phyloP scores from a whole-genome alignment of 495 filamentous ascomycete species.

The Oidiodendron maius region DNA sequence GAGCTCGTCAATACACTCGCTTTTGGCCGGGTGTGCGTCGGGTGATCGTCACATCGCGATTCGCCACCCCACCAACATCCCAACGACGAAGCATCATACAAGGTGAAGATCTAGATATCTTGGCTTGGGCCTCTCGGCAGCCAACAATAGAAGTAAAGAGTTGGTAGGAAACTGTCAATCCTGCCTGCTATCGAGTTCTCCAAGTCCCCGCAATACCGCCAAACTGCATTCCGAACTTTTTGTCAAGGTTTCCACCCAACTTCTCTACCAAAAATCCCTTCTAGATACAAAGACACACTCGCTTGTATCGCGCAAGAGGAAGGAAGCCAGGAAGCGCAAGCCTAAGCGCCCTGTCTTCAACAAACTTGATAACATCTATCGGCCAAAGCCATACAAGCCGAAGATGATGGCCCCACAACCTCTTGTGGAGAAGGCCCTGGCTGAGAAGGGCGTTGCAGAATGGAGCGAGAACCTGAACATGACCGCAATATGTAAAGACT shows the following conservation, averaged over 20 bases:
- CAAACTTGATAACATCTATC: slow-evolving; percentile 25
- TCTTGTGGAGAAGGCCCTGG: slow-evolving; percentile 10
- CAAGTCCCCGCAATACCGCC: slow-evolving; percentile 34
- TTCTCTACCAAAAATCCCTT: slow-evolving; percentile 35
- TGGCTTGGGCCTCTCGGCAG: too few relatives aligned
- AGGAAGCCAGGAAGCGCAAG: slow-evolving; percentile 10
- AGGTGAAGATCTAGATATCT: too few relatives aligned
- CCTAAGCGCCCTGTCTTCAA: slow-evolving; percentile 19
- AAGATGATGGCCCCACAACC: slow-evolving; percentile 34
- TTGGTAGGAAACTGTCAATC: background rate
- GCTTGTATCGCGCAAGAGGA: slow-evolving; percentile 23
- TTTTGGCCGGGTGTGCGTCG: too few relatives aligned
- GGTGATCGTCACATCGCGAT: too few relatives aligned
- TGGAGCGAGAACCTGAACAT: slow-evolving; percentile 66
- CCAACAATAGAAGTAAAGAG: background rate
- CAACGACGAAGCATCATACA: too few relatives aligned
- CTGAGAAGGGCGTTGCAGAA: slow-evolving; percentile 12
- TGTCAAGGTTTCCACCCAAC: slow-evolving; percentile 36
- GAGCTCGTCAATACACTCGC: background rate
- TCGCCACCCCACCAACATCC: too few relatives aligned
- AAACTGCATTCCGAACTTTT: slow-evolving; percentile 64
- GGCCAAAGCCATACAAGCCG: slow-evolving; percentile 19
- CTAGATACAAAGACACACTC: slow-evolving; percentile 24
- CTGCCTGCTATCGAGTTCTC: background rate
- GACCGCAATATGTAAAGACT: slow-evolving; percentile 78